Base-by-base conservation (phyloP, 495 filamentous ascomycete species). In the Pseudoneurospora amorphoporcata region DNA sequence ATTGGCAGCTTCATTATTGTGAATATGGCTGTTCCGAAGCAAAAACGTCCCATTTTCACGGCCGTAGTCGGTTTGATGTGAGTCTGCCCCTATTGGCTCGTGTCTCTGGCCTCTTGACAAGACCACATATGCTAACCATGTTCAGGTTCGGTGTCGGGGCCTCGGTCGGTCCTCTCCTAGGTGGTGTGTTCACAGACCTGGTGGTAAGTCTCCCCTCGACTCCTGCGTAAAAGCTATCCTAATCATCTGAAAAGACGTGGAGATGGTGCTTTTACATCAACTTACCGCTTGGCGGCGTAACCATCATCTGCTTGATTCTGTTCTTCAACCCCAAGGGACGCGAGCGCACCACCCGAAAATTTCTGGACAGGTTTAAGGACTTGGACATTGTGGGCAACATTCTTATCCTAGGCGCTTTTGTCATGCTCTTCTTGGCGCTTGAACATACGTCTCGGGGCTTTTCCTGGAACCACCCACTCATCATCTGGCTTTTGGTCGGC, bases 261-360 rank as follows among this genome's bases (percentile, higher is more conserved):
- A 76, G 86, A 43, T 87, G 85, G 85, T 86, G 86, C 74, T 87
- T 87, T 72, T 87, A 85, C 71, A 80, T 87, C 78, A 87, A 87
- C 71, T 77, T 88, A 1, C 86, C 85, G 2, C 68, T 86, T 14
- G 84, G 83, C 32, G 85, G 58, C 5, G 73, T 79, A 3, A 80
- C 82, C 0, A 75, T 78, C 4, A 47, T 79, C 5, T 72, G 79
- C 39, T 82, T 92, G 72, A 70, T 88, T 29, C 73, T 76, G 41
- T 82, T 76, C 84, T 76, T 81, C 71, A 68, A 74, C 29, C 75
- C 77, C 8, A 76, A 69, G 81, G 71, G 73, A 45, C 75, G 81
- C 41, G 32, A 79, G 32, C 61, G 72, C 14, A 23, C 74, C 53
- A 2, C 80, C 72, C 78, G 71, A 14, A 71, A 45, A 3, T 39